Evolutionary conservation across 768 basidiomycete genomes (phyloP), one percentile per base, ranked within the genome.

Genomic region (Porpolomopsis calyptriformis): DNA sequence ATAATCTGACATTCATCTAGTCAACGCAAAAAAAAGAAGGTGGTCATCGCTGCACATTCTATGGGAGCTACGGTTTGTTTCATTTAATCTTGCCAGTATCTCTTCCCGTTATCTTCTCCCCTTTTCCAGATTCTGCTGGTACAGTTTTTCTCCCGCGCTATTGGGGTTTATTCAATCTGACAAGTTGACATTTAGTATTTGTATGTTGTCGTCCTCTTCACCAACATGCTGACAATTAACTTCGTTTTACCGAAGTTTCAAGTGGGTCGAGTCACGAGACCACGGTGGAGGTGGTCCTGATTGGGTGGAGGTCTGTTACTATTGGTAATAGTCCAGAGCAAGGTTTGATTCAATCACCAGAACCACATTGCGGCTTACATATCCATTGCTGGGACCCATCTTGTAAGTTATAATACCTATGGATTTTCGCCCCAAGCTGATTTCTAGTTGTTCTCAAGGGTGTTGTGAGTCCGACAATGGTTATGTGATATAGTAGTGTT

Each of bases 211-310:
- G 33, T 20, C 36, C 18, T 19, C 19, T 23, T 22, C 40, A 31
- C 24, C 3, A 35, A 11, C 10, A 37, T 10, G 23, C 26, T 37
- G 23, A 38, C 50, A 38, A 20, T 18, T 18, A 6, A 48, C 22
- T 14, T 40, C 12, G 33, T 5, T 20, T 45, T 12, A 18, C 16
- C 34, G 1, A 48, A 93, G 91, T 59, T 75, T 93, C 57, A 94
- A 96, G 68, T 99, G 94, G 94, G 93, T 94, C 0, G 94, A 98
- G 64, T 86, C 89, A 1, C 80, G 82, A 7, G 65, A 72, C 35
- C 79, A 83, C 52, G 92, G 91, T 6, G 72, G 73, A 2, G 94
- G 91, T 11, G 94, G 93, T 2, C 65, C 78, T 5, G 67, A 76
- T 22, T 98, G 94, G 94, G 91, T 94, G 10, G 93, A 98, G 71